These are phyloP conservation scores for Melastoma malabathricum DNA, from an alignment of 345 rosid genomes.

Conservation along the genomic window DNA sequence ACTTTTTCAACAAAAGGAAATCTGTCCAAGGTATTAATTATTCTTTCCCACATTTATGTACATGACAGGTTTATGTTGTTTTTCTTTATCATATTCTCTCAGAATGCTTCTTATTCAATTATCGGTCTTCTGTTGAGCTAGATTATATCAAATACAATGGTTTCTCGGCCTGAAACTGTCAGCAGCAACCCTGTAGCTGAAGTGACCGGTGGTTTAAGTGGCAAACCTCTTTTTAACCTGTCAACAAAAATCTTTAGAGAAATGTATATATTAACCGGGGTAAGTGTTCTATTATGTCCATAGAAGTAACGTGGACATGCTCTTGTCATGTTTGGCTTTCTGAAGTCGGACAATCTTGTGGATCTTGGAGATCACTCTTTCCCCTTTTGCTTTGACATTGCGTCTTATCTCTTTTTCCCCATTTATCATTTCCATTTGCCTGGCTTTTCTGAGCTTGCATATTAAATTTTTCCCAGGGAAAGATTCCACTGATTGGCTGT, in stretches of 20 bases:
- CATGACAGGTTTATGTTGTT: too few species aligned
- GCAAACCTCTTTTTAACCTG: constrained; percentile 66
- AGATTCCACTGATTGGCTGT: constrained; percentile 81
- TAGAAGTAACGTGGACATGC: too few species aligned
- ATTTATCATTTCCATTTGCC: neutral
- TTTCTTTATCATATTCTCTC: too few species aligned
- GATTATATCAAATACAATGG: constrained; percentile 90
- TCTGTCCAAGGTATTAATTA: too few species aligned
- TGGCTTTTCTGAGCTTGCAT: constrained; percentile 1
- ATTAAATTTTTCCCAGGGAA: constrained; percentile 43
- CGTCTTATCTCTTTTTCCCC: neutral
- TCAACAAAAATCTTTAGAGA: constrained; percentile 74
- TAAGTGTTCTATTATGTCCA: too few species aligned
- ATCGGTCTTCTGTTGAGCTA: constrained; percentile 7
- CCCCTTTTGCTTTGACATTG: too few species aligned
- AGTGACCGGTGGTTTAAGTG: constrained; percentile 90
- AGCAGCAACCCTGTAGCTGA: constrained; percentile 37
- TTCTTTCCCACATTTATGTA: too few species aligned
- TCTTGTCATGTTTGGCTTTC: constrained; percentile 2
- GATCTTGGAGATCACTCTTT: neutral
- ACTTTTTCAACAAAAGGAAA: too few species aligned
- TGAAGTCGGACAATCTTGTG: too few species aligned
- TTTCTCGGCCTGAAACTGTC: constrained; percentile 71
- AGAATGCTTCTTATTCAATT: too few species aligned
- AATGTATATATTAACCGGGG: constrained; percentile 87